These are phyloP conservation scores for Venustampulla echinocandica DNA, from an alignment of 495 filamentous ascomycete genomes.

Conservation along the genomic window DNA sequence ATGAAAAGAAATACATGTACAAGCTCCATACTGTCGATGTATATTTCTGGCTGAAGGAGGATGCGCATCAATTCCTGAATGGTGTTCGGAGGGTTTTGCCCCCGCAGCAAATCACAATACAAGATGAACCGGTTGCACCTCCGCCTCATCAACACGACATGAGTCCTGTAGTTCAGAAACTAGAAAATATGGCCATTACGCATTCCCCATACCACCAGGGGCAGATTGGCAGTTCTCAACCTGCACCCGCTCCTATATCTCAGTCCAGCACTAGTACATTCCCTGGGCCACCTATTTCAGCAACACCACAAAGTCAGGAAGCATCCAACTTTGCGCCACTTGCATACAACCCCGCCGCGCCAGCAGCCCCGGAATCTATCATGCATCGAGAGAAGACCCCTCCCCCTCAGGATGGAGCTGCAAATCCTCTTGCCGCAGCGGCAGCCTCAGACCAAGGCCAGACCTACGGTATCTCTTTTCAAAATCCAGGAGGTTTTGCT, in stretches of 20 bases:
- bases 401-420: conserved; percentile 59
- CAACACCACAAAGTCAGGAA: conserved; percentile 32
- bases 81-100: conserved; percentile 51
- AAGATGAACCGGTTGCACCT: conserved; percentile 44
- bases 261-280: conserved; percentile 2
- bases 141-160: conserved; percentile 44
- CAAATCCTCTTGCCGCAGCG: conserved; percentile 64
- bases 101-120: conserved; percentile 48
- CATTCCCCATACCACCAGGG: conserved; percentile 51
- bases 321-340: conserved; percentile 54
- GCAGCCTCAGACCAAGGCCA: conserved; percentile 54
- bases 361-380: conserved; percentile 74
- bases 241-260: conserved; percentile 20
- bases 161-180: conserved; percentile 73
- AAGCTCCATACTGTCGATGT: conserved; percentile 77
- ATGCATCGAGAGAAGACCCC: conserved; percentile 84
- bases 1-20: conserved; percentile 62
- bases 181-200: conserved; percentile 72
- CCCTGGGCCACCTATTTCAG: conserved; percentile 20
- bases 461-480: conserved; percentile 24
- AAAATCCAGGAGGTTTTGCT: conserved; percentile 15
- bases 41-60: conserved; percentile 79
- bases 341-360: conserved; percentile 85
- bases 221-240: conserved; percentile 38
- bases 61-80: conserved; percentile 66